Evolutionary conservation across 208 protist species (phyloP).

Genomic region (Angomonas deanei): DNA sequence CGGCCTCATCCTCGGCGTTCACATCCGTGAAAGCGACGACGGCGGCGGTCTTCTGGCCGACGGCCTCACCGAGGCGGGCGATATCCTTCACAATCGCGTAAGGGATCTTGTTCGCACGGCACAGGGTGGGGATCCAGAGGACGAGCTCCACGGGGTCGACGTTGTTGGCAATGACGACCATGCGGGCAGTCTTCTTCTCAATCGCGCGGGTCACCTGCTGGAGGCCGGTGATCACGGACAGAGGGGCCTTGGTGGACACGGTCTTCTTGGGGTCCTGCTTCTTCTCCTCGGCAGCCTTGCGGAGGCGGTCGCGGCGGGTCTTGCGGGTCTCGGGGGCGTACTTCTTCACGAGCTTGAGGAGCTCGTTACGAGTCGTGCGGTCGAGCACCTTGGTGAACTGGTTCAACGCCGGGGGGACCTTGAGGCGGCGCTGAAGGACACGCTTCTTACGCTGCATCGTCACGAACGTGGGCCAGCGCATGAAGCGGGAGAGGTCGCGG

Average conservation of each 20-base stretch:
- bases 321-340: slow-evolving; percentile 96
- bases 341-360: slow-evolving; percentile 98
- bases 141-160: slow-evolving; percentile 99
- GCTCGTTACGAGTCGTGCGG: slow-evolving; percentile 92
- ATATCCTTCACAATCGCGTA: slow-evolving; percentile 99
- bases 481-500: slow-evolving; percentile 96
- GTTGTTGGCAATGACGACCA: slow-evolving; percentile 99
- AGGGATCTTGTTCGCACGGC: slow-evolving; percentile 98
- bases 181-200: slow-evolving; percentile 98
- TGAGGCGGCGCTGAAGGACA: slow-evolving; percentile 97
- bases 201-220: slow-evolving; percentile 98
- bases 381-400: slow-evolving; percentile 92
- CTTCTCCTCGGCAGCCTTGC: slow-evolving; percentile 91
- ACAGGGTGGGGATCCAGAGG: slow-evolving; percentile 98
- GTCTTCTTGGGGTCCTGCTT: slow-evolving; percentile 78
- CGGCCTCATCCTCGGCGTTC: slow-evolving; percentile 89
- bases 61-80: slow-evolving; percentile 95
- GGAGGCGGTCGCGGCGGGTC: slow-evolving; percentile 94
- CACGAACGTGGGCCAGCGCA: slow-evolving; percentile 98
- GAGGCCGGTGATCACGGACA: slow-evolving; percentile 94
- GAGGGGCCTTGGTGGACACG: slow-evolving; percentile 81
- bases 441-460: slow-evolving; percentile 97
- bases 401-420: slow-evolving; percentile 91
- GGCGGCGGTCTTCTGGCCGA: slow-evolving; percentile 96
- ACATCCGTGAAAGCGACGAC: slow-evolving; percentile 95